These are phyloP conservation scores for Phaeosphaeria sp. DNA, from an alignment of 2,329 filamentous ascomycete species.

Conservation along the genomic window DNA sequence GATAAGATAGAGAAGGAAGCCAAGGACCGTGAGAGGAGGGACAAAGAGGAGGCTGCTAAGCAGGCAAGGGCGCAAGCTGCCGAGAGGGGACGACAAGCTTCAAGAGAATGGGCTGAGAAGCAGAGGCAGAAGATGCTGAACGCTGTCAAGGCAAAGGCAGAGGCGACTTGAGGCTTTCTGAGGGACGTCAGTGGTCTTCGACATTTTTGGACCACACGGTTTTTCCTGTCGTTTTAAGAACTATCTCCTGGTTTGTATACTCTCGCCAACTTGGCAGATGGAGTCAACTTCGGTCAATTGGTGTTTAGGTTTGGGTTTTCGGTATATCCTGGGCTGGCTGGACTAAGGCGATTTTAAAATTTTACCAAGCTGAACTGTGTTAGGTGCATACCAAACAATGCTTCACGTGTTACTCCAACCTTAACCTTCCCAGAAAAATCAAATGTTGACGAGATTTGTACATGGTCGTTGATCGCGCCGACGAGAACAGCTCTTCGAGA, in stretches of 20 bases:
- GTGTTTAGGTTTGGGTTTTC: background rate
- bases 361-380: background rate
- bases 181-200: background rate
- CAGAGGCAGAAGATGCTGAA: conserved; percentile 49
- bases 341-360: background rate
- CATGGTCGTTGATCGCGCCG: too few species aligned
- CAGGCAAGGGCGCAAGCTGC: conserved; percentile 55
- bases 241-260: too few species aligned
- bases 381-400: too few species aligned
- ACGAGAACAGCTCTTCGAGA: too few species aligned
- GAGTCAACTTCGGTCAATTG: background rate
- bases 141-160: conserved; percentile 9
- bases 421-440: too few species aligned
- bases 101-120: conserved; percentile 59
- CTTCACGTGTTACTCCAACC: too few species aligned
- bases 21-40: conserved; percentile 49
- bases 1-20: conserved; percentile 51
- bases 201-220: background rate
- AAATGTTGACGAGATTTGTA: too few species aligned
- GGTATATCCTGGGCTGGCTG: background rate
- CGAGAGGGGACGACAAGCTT: conserved; percentile 52
- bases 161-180: background rate
- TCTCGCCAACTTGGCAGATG: background rate
- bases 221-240: too few species aligned
- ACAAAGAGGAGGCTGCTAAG: conserved; percentile 58